These are phyloP conservation scores for Rhodotorula taiwanensis DNA, from an alignment of 768 basidiomycete genomes.

Conservation along the genomic window DNA sequence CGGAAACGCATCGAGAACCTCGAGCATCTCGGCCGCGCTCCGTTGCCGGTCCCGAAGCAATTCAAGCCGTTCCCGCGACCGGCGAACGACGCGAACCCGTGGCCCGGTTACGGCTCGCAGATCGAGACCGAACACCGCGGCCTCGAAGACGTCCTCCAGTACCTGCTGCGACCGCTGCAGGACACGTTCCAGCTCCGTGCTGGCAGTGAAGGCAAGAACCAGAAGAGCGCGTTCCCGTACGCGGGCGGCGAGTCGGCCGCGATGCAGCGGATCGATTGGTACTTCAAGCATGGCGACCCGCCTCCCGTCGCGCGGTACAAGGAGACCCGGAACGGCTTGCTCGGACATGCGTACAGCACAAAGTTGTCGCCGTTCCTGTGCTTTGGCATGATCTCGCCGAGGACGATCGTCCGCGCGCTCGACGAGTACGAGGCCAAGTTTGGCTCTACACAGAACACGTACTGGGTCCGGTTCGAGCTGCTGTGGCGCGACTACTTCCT, in stretches of 20 bases:
- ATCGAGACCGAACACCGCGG: slow-evolving; percentile 7
- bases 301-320: slow-evolving; percentile 43
- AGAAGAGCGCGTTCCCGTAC: slow-evolving; percentile 44
- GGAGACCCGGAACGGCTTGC: slow-evolving; percentile 47
- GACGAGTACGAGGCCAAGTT: slow-evolving; percentile 36
- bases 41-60: slow-evolving; percentile 33
- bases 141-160: slow-evolving; percentile 24
- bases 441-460: slow-evolving; percentile 45
- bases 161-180: slow-evolving; percentile 41
- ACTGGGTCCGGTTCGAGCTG: slow-evolving; percentile 46
- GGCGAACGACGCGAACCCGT: not conserved
- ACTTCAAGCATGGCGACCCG: slow-evolving; percentile 39
- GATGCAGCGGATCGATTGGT: slow-evolving; percentile 44
- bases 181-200: slow-evolving; percentile 28
- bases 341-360: slow-evolving; percentile 48
- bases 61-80: slow-evolving; percentile 43
- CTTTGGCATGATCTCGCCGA: slow-evolving; percentile 42
- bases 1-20: slow-evolving; percentile 48
- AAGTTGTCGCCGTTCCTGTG: slow-evolving; percentile 48
- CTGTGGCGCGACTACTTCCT: slow-evolving; percentile 50
- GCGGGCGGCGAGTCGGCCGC: slow-evolving; percentile 44
- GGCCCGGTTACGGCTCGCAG: slow-evolving; percentile 29
- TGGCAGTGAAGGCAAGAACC: slow-evolving; percentile 35
- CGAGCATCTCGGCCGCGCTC: slow-evolving; percentile 44
- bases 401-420: slow-evolving; percentile 30